These are phyloP conservation scores for Schizophyllum amplum DNA, from an alignment of 1,284 basidiomycete species.

Conservation along the genomic window DNA sequence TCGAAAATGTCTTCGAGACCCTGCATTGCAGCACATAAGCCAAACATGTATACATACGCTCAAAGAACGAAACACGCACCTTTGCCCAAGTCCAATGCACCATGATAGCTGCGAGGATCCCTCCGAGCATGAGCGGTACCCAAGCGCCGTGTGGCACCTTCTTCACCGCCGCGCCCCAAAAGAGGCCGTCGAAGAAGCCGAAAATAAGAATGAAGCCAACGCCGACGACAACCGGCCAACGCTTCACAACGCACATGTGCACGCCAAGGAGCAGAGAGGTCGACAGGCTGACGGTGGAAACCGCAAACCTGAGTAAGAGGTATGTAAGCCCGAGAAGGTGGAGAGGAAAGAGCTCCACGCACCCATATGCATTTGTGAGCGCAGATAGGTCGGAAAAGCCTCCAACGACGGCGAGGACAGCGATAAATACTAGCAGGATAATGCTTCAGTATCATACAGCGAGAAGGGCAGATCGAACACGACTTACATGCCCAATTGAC, in stretches of 20 bases:
- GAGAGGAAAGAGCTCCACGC: slow-evolving; percentile 4
- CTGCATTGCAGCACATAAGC: slow-evolving; percentile 17
- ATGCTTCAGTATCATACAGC: background rate
- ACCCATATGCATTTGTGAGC: slow-evolving; percentile 41
- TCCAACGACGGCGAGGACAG: slow-evolving; percentile 46
- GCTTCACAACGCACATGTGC: slow-evolving; percentile 51
- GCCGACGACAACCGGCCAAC: slow-evolving; percentile 33
- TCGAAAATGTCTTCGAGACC: slow-evolving; percentile 55
- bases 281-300: slow-evolving; percentile 56
- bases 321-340: slow-evolving; percentile 28
- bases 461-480: background rate
- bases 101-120: slow-evolving; percentile 35
- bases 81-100: slow-evolving; percentile 60
- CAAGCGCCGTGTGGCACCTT: slow-evolving; percentile 58
- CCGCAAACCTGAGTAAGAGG: slow-evolving; percentile 46
- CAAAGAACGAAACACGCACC: slow-evolving; percentile 20
- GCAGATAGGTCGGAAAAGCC: slow-evolving; percentile 44
- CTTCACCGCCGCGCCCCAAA: slow-evolving; percentile 54
- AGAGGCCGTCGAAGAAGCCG: slow-evolving; percentile 56
- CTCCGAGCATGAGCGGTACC: slow-evolving; percentile 53
- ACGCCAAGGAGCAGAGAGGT: slow-evolving; percentile 49
- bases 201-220: slow-evolving; percentile 45
- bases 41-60: background rate
- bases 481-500: slow-evolving; percentile 38
- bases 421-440: slow-evolving; percentile 35